Evolutionary conservation across 2,329 filamentous ascomycete species (phyloP).

Genomic region (Penicillium nordicum): DNA sequence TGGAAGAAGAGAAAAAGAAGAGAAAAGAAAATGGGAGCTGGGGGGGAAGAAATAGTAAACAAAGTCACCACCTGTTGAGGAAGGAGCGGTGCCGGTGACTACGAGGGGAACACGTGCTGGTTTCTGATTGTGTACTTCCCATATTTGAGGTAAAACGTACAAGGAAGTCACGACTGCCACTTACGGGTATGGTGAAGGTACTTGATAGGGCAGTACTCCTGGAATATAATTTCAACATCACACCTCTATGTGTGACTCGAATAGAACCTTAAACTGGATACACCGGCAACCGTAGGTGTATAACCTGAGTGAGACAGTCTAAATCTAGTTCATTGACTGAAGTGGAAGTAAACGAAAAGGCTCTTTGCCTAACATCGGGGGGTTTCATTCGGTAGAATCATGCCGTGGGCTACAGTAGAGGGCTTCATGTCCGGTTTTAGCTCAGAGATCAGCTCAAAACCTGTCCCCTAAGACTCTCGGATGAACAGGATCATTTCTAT

Average conservation of each 20-base stretch:
- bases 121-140: not conserved
- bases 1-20: conserved; percentile 1
- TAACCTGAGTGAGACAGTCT: conserved; percentile 1
- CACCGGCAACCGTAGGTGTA: not conserved
- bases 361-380: not conserved
- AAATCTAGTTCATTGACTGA: not conserved
- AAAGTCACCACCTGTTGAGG: not conserved
- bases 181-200: not conserved
- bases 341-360: not conserved
- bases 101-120: not conserved
- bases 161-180: conserved; percentile 1
- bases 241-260: not conserved
- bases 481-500: not conserved
- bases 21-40: not conserved
- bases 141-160: not conserved
- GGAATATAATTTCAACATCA: not conserved
- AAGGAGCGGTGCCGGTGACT: not conserved
- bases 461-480: not conserved
- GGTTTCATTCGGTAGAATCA: not conserved
- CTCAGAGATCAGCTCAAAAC: not conserved
- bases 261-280: conserved; percentile 3
- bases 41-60: conserved; percentile 4
- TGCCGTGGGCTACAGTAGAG: not conserved
- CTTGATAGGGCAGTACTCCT: not conserved
- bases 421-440: not conserved